Conservation (phyloP, 805 yeast species). For the Lipomyces yamanashiensis region DNA sequence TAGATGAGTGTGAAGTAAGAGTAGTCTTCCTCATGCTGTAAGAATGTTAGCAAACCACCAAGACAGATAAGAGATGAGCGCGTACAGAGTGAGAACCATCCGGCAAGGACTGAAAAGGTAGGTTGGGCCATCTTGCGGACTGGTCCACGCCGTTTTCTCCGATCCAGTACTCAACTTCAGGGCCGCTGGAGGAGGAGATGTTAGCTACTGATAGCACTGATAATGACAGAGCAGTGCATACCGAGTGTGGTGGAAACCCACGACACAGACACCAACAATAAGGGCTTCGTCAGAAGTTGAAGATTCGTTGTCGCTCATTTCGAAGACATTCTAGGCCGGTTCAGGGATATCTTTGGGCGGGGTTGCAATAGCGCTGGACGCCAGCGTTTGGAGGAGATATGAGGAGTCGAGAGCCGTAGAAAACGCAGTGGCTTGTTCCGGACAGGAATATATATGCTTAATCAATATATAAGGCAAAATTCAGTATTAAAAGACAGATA, state of each 20-base stretch:
- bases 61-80: background rate
- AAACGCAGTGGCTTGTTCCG: background rate
- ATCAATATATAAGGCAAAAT: too few relatives aligned
- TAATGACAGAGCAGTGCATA: background rate
- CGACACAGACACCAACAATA: conserved; percentile 83
- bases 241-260: conserved; percentile 82
- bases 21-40: conserved; percentile 80
- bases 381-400: background rate
- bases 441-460: too few relatives aligned
- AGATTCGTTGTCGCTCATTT: conserved; percentile 19
- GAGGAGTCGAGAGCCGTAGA: background rate
- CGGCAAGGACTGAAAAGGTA: conserved; percentile 94
- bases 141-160: conserved; percentile 51
- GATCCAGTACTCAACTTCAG: conserved; percentile 92
- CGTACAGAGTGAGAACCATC: conserved; percentile 82
- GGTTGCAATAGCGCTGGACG: background rate
- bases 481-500: too few relatives aligned
- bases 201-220: background rate
- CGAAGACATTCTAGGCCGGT: conserved; percentile 12
- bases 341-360: background rate
- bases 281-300: conserved; percentile 40
- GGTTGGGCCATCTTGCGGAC: conserved; percentile 71
- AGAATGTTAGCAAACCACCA: background rate
- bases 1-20: conserved; percentile 84
- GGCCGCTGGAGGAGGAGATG: conserved; percentile 61